phyloP scores from a whole-genome alignment of 2,329 filamentous ascomycete species.

The Botrytis medusae region DNA sequence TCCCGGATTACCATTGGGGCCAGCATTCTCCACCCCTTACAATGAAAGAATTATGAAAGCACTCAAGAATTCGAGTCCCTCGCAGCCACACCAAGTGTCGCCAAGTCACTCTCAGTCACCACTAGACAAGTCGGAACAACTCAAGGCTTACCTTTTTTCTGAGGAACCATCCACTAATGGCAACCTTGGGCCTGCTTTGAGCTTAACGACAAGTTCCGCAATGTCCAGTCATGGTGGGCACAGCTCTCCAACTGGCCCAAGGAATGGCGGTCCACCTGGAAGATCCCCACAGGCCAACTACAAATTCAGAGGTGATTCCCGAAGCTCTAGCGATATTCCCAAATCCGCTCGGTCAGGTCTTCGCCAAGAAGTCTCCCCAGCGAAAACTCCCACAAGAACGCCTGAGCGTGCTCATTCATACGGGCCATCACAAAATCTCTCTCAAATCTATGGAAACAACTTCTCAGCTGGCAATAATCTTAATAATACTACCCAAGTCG shows the following conservation, averaged over 20 bases:
- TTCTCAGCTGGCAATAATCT: conserved; percentile 26
- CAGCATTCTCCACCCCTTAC: conserved; percentile 68
- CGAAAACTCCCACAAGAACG: conserved; percentile 35
- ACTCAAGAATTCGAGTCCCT: conserved; percentile 35
- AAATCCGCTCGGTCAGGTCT: conserved; percentile 36
- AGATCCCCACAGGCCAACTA: conserved; percentile 26
- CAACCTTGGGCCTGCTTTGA: conserved; percentile 17
- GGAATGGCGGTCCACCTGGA: conserved; percentile 23
- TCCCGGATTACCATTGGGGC: conserved; percentile 56
- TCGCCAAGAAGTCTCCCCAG: conserved; percentile 39
- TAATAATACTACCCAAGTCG: conserved; percentile 24
- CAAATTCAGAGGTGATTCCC: conserved; percentile 26
- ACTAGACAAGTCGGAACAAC: conserved; percentile 48
- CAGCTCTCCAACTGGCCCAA: conserved; percentile 22
- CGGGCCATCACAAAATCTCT: conserved; percentile 30
- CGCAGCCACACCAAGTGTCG: conserved; percentile 18
- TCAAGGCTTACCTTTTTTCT: conserved; percentile 57
- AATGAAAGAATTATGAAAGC: conserved; percentile 60
- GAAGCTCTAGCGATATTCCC: conserved; percentile 16
- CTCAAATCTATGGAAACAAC: conserved; percentile 29
- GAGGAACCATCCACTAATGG: conserved; percentile 22
- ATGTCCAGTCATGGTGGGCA: conserved; percentile 21
- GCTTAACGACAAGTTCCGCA: conserved; percentile 19
- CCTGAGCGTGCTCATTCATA: conserved; percentile 30
- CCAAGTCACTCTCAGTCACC: conserved; percentile 29